Conservation (phyloP, 2,329 filamentous ascomycete genomes). For the Colletotrichum graminicola region DNA sequence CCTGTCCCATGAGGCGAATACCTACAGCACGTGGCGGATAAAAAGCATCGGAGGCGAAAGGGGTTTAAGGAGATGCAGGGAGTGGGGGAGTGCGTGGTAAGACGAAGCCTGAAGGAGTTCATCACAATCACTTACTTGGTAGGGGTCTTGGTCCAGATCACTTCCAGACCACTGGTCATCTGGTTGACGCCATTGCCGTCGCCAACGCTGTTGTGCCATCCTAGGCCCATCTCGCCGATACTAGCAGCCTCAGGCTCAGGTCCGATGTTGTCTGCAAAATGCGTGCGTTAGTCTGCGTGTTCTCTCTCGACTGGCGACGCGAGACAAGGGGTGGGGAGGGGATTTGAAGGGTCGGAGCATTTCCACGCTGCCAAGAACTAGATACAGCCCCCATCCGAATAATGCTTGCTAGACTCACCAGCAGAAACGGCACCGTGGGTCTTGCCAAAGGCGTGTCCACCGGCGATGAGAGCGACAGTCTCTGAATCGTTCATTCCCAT, state of each 20-base stretch:
- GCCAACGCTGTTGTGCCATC: constrained; percentile 75
- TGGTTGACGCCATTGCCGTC: constrained; percentile 78
- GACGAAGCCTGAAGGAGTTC: constrained; percentile 20
- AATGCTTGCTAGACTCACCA: constrained; percentile 24
- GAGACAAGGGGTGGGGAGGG: not conserved
- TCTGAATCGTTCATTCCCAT: constrained; percentile 90
- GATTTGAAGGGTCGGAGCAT: not conserved
- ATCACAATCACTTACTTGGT: constrained; percentile 59
- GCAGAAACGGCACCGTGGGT: constrained; percentile 75
- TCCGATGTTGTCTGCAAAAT: constrained; percentile 71
- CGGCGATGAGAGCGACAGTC: constrained; percentile 83
- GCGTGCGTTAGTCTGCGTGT: constrained; percentile 17
- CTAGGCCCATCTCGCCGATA: constrained; percentile 77
- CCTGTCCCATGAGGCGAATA: not conserved
- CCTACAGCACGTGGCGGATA: constrained; percentile 7
- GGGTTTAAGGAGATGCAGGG: not conserved
- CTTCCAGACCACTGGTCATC: constrained; percentile 83
- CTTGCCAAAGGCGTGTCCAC: constrained; percentile 85
- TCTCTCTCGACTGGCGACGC: constrained; percentile 9
- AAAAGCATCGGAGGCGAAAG: constrained; percentile 1
- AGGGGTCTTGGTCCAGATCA: constrained; percentile 83
- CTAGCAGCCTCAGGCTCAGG: constrained; percentile 74
- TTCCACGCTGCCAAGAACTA: not conserved
- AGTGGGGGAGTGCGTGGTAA: not conserved
- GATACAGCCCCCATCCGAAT: not conserved